Evolutionary conservation across 2,329 filamentous ascomycete genomes (phyloP), one percentile per base, ranked within the genome.

Genomic region (Clarireedia paspali): DNA sequence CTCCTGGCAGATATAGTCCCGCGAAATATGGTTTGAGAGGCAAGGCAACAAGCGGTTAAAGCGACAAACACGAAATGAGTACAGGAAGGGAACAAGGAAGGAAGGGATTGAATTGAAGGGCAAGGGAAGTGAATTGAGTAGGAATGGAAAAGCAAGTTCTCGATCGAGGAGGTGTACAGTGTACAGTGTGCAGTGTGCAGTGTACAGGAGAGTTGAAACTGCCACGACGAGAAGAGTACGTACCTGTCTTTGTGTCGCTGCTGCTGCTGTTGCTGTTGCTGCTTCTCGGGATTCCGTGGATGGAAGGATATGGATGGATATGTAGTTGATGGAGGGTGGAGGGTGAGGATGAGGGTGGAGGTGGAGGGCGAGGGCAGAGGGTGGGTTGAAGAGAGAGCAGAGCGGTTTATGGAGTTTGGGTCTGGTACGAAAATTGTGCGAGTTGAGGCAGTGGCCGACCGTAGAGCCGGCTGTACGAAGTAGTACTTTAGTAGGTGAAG

Each of bases 61-160:
- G 44, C 42, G 50, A 53, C 10, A 30, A 39, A 39, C 15, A 47
- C 30, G 42, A 53, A 53, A 47, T 47, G 42, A 45, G 10, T 45
- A 20, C 6, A 17, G 23, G 6, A 27, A 55, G 56, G 40, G 59
- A 63, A 59, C 59, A 61, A 47, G 36, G 34, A 36, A 45, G 44
- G 27, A 30, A 40, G 34, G 46, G 15, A 55, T 36, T 24, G 14
- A 10, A 30, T 10, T 30, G 27, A 9, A 9, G 7, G 42, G 51
- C 23, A 34, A 24, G 20, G 53, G 51, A 63, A 60, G 61, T 62
- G 63, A 64, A 39, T 47, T n/a, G 20, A 26, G 17, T n/a, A 15
- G 10, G 14, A 47, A 24, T 26, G 15, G 39, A 15, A 6, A 17
- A 42, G 39, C 20, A 20, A 20, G 20, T 20, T 42, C 45, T 14